These are phyloP conservation scores for Clonostachys rhizophaga DNA, from an alignment of 2,329 filamentous ascomycete species.

Conservation along the genomic window DNA sequence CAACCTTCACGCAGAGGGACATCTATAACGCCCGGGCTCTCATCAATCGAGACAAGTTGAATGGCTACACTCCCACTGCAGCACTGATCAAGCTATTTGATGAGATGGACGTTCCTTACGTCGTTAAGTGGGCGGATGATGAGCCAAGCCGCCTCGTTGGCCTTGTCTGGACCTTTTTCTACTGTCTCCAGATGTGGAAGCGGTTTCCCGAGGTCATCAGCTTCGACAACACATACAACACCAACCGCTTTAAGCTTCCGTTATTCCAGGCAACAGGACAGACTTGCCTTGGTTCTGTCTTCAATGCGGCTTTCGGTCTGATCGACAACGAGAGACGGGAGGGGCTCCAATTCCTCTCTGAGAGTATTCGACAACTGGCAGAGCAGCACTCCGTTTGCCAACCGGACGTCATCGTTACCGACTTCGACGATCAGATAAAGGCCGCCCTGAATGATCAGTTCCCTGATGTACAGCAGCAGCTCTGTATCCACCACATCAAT, in stretches of 20 bases:
- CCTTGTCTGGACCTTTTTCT: conserved; percentile 2
- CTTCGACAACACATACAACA: conserved; percentile 5
- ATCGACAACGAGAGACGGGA: not conserved
- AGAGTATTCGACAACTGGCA: not conserved
- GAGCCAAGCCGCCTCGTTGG: conserved; percentile 3
- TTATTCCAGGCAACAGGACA: conserved; percentile 1
- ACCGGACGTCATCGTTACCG: not conserved
- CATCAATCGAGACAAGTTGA: conserved; percentile 7
- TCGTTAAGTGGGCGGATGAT: conserved; percentile 7
- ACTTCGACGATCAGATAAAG: conserved; percentile 1
- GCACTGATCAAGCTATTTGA: conserved; percentile 10
- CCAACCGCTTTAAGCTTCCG: conserved; percentile 3
- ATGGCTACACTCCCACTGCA: conserved; percentile 4
- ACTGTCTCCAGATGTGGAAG: conserved; percentile 3
- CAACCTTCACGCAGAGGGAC: conserved; percentile 4
- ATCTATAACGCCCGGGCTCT: conserved; percentile 7
- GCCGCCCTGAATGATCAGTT: conserved; percentile 1
- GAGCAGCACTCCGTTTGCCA: not conserved
- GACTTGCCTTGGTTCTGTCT: not conserved
- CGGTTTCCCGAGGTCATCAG: conserved; percentile 4
- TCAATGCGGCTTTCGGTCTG: not conserved
- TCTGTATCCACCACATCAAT: not conserved
- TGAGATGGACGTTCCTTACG: conserved; percentile 7
- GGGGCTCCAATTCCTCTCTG: not conserved
- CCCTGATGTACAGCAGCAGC: not conserved